Percentiles rank a stretch among this genome's conserved stretches.
Evolutionary conservation across 2,329 filamentous ascomycete genomes (phyloP).

Genomic region (Colletotrichum somersetense): DNA sequence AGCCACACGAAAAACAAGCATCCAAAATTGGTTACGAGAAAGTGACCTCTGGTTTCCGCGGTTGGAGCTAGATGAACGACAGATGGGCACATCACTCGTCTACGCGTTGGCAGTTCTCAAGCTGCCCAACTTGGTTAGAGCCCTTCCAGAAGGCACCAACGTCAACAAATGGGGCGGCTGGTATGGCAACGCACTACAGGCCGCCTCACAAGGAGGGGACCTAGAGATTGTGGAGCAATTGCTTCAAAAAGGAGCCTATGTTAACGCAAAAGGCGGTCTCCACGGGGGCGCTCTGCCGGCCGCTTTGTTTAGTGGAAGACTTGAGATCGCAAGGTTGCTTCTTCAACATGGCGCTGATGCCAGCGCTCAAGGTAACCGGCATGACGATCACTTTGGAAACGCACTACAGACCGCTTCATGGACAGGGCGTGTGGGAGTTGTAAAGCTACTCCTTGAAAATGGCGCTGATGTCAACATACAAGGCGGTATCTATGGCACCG

Average conservation of each 20-base stretch:
- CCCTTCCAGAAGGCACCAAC: not conserved
- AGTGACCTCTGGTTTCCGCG: not conserved
- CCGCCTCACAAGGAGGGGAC: not conserved
- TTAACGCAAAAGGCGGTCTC: constrained; percentile 1
- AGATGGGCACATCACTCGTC: not conserved
- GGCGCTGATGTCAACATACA: no score
- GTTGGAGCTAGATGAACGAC: not conserved
- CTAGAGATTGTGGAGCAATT: not conserved
- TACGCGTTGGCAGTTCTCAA: not conserved
- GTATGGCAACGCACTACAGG: not conserved
- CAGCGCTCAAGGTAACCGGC: not conserved
- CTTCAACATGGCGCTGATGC: not conserved
- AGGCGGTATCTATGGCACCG: not conserved
- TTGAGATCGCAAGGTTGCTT: not conserved
- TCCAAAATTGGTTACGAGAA: not conserved
- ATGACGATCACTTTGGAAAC: not conserved
- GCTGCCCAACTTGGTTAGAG: not conserved
- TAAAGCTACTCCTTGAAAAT: not conserved
- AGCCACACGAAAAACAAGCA: not conserved
- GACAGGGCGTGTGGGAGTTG: not conserved
- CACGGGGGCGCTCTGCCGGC: not conserved
- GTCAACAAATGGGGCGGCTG: not conserved
- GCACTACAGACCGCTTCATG: not conserved
- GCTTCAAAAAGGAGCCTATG: not conserved
- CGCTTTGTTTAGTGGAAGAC: rapidly evolving